Percentiles rank a stretch among this genome's conserved stretches.
Evolutionary conservation across 208 protist genomes (phyloP).

Genomic region (Leptomonas pyrrhocoris): DNA sequence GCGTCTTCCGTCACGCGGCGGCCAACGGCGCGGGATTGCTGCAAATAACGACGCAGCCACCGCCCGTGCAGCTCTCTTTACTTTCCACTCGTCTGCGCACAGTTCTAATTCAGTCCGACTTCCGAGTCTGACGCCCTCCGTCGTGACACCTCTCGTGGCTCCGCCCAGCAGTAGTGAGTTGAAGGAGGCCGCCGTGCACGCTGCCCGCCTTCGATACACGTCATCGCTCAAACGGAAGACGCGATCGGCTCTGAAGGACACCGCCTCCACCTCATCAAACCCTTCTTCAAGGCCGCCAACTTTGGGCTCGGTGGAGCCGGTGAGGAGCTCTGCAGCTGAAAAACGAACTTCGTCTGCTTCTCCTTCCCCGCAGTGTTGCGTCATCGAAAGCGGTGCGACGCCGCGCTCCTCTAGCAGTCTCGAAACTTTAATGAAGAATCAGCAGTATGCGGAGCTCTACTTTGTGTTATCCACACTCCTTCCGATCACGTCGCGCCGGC

Average conservation of each 20-base stretch:
- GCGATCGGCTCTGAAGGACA: neutral
- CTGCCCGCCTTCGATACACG: constrained; percentile 9
- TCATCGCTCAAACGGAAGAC: constrained; percentile 10
- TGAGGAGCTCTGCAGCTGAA: neutral
- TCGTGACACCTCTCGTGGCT: neutral
- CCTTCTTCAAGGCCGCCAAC: neutral
- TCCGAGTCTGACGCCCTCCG: neutral
- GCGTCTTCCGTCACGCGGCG: constrained; percentile 5
- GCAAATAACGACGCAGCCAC: neutral
- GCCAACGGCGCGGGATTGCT: neutral
- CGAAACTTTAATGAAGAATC: neutral
- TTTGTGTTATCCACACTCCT: constrained; percentile 22
- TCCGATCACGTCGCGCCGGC: neutral
- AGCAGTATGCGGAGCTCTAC: constrained; percentile 41
- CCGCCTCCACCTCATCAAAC: neutral
- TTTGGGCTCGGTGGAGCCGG: neutral
- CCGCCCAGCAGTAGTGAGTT: neutral
- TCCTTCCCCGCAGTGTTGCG: neutral
- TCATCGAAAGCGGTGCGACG: neutral
- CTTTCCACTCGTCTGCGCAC: neutral
- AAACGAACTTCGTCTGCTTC: neutral
- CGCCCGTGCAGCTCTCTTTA: neutral
- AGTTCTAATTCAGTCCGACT: neutral
- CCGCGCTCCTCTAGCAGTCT: neutral
- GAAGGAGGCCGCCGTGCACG: neutral